phyloP scores from a whole-genome alignment of 148 eudicot genomes.

The Camellia japonica region DNA sequence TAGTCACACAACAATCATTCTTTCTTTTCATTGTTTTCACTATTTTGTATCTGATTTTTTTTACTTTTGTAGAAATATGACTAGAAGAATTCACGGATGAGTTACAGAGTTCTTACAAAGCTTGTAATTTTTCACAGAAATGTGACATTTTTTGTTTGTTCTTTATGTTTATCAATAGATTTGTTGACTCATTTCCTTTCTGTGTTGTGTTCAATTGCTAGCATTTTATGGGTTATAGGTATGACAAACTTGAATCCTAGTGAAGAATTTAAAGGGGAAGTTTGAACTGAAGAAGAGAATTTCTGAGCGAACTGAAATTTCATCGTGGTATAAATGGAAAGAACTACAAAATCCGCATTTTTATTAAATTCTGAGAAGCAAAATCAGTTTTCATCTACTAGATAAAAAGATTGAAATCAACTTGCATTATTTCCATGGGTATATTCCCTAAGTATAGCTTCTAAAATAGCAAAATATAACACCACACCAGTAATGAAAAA shows the following conservation, averaged over 20 bases:
- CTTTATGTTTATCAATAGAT: not conserved
- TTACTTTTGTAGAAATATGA: not conserved
- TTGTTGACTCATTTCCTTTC: not conserved
- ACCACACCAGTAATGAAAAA: no score
- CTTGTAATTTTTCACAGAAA: not conserved
- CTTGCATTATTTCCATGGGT: no score
- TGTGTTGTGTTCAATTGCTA: not conserved
- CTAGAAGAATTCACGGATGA: constrained; percentile 9
- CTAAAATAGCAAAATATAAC: no score
- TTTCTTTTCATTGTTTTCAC: constrained; percentile 7
- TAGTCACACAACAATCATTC: constrained; percentile 20
- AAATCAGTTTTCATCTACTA: no score
- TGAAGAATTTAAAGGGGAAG: not conserved
- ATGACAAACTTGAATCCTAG: not conserved
- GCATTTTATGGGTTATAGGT: not conserved
- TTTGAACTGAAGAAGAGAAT: not conserved
- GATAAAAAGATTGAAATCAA: no score
- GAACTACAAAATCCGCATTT: not conserved
- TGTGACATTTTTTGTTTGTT: not conserved
- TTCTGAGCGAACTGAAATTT: not conserved
- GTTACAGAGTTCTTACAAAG: constrained; percentile 11
- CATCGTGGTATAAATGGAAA: not conserved
- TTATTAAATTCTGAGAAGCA: no score
- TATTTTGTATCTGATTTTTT: constrained; percentile 13
- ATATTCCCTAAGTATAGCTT: no score